phyloP scores from a whole-genome alignment of 148 eudicot genomes.

The Rhododendron molle region DNA sequence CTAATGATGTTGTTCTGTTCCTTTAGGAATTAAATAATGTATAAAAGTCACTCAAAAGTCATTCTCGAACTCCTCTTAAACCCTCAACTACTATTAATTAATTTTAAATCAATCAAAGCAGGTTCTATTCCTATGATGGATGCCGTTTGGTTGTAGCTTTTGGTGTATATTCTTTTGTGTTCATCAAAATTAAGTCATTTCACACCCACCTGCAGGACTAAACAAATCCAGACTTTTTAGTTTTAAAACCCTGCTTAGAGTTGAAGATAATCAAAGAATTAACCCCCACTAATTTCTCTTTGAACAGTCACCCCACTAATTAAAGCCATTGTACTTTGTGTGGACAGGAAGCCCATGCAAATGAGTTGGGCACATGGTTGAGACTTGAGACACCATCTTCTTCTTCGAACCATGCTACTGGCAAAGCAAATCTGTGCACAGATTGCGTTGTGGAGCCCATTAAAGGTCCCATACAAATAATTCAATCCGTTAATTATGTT shows the following conservation, averaged over 20 bases:
- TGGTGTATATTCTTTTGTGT: background rate
- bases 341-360: background rate
- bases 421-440: no score
- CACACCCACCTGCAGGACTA: background rate
- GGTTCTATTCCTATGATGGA: background rate
- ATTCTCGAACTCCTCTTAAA: background rate
- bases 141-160: background rate
- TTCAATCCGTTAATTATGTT: no score
- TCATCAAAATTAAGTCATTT: background rate
- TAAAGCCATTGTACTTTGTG: background rate
- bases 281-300: no score
- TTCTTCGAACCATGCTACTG: no score
- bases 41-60: background rate
- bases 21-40: background rate
- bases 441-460: no score
- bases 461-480: no score
- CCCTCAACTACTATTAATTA: background rate
- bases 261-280: background rate
- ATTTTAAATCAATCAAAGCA: no score
- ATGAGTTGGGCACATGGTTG: background rate
- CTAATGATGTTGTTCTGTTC: background rate
- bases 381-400: background rate
- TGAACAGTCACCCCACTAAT: no score
- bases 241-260: background rate
- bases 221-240: background rate